phyloP scores from a whole-genome alignment of 2,329 filamentous ascomycete genomes.

The Didymella sp. region DNA sequence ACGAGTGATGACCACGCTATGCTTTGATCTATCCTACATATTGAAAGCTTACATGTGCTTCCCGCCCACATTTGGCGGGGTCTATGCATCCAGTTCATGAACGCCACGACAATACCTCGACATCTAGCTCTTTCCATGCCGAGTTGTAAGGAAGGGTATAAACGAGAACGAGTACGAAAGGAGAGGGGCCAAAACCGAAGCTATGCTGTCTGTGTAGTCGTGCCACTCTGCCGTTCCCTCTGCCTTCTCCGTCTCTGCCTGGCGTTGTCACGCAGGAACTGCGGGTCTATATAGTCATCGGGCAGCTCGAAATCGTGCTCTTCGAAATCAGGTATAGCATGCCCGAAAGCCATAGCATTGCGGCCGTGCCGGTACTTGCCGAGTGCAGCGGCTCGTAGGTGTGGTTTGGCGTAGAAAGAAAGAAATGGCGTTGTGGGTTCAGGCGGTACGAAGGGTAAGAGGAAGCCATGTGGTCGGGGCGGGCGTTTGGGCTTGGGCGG shows the following conservation, averaged over 20 bases:
- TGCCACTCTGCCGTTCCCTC: slow-evolving; percentile 60
- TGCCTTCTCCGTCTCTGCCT: slow-evolving; percentile 68
- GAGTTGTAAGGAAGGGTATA: slow-evolving; percentile 21
- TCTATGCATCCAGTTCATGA: not conserved
- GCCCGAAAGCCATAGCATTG: slow-evolving; percentile 80
- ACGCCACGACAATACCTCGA: not conserved
- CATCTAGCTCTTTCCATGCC: not conserved
- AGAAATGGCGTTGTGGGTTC: slow-evolving; percentile 68
- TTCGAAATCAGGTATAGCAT: slow-evolving; percentile 74
- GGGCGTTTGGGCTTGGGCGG: slow-evolving; percentile 42
- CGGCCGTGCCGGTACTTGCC: slow-evolving; percentile 73
- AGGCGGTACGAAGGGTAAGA: slow-evolving; percentile 38
- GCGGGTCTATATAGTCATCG: slow-evolving; percentile 63
- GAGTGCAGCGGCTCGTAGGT: slow-evolving; percentile 81
- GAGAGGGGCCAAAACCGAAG: slow-evolving; percentile 5
- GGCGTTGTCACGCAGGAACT: slow-evolving; percentile 62
- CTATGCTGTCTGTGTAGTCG: slow-evolving; percentile 11
- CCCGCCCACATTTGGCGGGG: not conserved
- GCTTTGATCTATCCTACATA: slow-evolving; percentile 10
- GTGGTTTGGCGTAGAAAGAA: slow-evolving; percentile 85
- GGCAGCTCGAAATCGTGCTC: slow-evolving; percentile 79
- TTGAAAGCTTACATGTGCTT: not conserved
- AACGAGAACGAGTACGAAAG: slow-evolving; percentile 17
- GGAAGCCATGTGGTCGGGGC: slow-evolving; percentile 41
- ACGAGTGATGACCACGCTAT: not conserved